These are phyloP conservation scores for Keqinozyma sinolaborantium DNA, from an alignment of 1,139 yeast species.

Conservation along the genomic window DNA sequence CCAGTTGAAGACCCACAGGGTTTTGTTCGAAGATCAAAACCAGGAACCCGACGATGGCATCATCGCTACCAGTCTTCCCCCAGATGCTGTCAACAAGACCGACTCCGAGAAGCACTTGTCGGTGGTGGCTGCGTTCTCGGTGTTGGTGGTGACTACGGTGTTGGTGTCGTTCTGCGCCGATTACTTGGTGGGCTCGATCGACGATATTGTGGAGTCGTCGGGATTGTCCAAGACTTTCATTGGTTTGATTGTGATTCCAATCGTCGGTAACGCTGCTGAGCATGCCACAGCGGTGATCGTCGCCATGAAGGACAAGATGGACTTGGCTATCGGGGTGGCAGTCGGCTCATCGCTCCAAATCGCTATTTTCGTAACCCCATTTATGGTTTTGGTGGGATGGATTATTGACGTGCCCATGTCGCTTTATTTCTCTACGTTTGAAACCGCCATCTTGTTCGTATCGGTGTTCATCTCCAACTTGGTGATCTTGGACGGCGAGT, in stretches of 20 bases:
- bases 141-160: conserved; percentile 65
- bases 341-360: conserved; percentile 96
- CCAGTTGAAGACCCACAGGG: conserved; percentile 85
- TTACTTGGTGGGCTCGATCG: conserved; percentile 88
- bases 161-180: conserved; percentile 91
- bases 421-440: conserved; percentile 85
- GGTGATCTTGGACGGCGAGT: conserved; percentile 87
- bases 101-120: conserved; percentile 27
- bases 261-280: conserved; percentile 98
- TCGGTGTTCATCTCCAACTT: conserved; percentile 86
- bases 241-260: conserved; percentile 90
- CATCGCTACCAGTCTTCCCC: conserved; percentile 25
- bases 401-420: conserved; percentile 87
- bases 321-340: conserved; percentile 94
- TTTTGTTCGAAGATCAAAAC: conserved; percentile 40
- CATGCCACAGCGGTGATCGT: conserved; percentile 95
- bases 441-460: conserved; percentile 85
- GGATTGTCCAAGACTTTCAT: conserved; percentile 93
- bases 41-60: conserved; percentile 37
- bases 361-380: conserved; percentile 91
- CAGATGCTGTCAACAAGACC: conserved; percentile 28
- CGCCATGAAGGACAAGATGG: conserved; percentile 96
- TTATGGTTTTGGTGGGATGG: conserved; percentile 94
- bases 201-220: conserved; percentile 75
- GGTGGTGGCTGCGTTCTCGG: conserved; percentile 37